Evolutionary conservation across 371 early-diverging fungal species (phyloP), one percentile per base, ranked within the genome.

Genomic region (Haplosporangium sp.): DNA sequence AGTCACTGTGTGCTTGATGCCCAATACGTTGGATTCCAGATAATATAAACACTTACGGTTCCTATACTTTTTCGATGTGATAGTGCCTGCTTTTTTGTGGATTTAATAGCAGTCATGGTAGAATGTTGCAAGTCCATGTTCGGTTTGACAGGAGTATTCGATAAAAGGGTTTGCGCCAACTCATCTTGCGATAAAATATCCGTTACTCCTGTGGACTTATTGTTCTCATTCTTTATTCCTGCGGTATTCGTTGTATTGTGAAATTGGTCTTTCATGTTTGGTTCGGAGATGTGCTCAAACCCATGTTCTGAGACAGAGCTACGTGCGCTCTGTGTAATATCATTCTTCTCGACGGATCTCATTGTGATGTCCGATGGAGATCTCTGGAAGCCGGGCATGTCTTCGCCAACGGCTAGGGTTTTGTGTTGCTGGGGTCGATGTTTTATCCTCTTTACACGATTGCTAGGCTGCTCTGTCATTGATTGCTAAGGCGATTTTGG

Each of bases 371-470:
- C 66, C 15, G 47, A 42, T 47, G 63, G 50, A 11, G 45, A 45
- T 56, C 55, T 40, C 40, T 45, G 69, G 27, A 62, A 38, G 17
- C 20, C 50, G 42, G 62, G 40, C 57, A 62, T 53, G 1, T 61
- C 69, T 42, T n/a, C 56, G 20, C 19, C 56, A 42, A 7, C 27
- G 20, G 38, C 6, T 9, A n/a, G 7, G 17, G 63, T 11, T 34
- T 37, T 63, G 19, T 42, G 1, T 11, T 47, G 62, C 1, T 63
- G 63, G 11, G 47, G 57, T 39, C 69, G 55, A 34, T 47, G 4
- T 69, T 57, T 69, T 40, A 34, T 69, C 58, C 69, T 69, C 57
- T 69, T 69, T 47, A 44, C 19, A n/a, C 69, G 62, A 53, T 55
- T 63, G 48, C 34, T 38, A 35, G 63, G 39, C 56, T 35, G 44